phyloP scores from a whole-genome alignment of 164 flowering plant species.

The Malania oleifera region DNA sequence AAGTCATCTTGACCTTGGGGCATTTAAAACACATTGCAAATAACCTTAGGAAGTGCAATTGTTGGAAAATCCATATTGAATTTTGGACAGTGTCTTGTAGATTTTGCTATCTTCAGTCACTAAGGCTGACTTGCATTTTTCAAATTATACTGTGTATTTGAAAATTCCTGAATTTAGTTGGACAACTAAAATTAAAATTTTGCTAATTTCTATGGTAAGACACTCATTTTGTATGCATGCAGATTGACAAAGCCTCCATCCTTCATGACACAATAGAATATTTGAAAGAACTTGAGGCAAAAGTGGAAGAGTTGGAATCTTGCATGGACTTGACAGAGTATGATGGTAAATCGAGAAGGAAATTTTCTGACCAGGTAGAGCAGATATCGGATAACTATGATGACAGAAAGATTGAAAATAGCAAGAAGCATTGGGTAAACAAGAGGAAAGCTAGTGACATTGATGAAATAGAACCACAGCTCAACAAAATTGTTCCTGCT shows the following conservation, averaged over 20 bases:
- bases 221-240: conserved; percentile 19
- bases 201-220: too few relatives aligned
- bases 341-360: conserved; percentile 37
- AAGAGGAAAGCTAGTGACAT: conserved; percentile 67
- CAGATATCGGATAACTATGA: conserved; percentile 68
- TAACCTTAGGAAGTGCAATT: too few relatives aligned
- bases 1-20: too few relatives aligned
- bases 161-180: too few relatives aligned
- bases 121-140: too few relatives aligned
- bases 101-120: too few relatives aligned
- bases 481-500: conserved; percentile 21
- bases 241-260: conserved; percentile 69
- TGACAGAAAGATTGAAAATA: conserved; percentile 16
- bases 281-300: conserved; percentile 71
- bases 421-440: conserved; percentile 31
- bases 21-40: too few relatives aligned
- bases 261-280: conserved; percentile 66
- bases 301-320: conserved; percentile 69
- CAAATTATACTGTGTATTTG: too few relatives aligned
- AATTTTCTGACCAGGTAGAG: conserved; percentile 41
- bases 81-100: too few relatives aligned
- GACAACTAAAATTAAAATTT: too few relatives aligned
- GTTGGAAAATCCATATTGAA: too few relatives aligned
- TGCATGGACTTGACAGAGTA: conserved; percentile 30
- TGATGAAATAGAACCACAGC: conserved; percentile 37